Evolutionary conservation across 2,329 filamentous ascomycete species (phyloP).

Genomic region (Venturia asperata): DNA sequence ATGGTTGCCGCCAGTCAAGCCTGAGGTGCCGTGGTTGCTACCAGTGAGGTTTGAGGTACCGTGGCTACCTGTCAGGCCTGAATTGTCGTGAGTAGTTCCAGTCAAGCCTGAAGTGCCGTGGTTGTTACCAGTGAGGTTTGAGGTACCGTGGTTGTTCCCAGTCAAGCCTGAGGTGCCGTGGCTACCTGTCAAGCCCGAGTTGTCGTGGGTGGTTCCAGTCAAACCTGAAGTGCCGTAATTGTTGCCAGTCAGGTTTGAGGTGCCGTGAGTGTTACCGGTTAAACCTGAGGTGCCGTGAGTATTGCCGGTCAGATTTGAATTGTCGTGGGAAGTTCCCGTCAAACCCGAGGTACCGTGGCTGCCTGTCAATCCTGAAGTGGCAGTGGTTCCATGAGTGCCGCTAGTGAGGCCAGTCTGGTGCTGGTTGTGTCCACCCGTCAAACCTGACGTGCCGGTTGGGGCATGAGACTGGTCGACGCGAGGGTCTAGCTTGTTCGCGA

Average conservation of each 20-base stretch:
- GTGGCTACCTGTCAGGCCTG: slow-evolving; percentile 24
- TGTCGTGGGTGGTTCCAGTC: slow-evolving; percentile 25
- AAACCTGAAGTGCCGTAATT: slow-evolving; percentile 26
- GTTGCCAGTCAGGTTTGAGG: slow-evolving; percentile 21
- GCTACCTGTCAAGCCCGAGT: slow-evolving; percentile 22
- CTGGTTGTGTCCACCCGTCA: no score
- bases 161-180: background rate
- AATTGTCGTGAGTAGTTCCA: slow-evolving; percentile 16
- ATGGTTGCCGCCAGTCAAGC: background rate
- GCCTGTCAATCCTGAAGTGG: slow-evolving; percentile 23
- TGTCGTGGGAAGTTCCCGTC: slow-evolving; percentile 25
- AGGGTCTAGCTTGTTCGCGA: no score
- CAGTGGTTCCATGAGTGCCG: slow-evolving; percentile 18
- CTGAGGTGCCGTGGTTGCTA: slow-evolving; percentile 15
- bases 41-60: slow-evolving; percentile 21
- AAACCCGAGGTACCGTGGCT: slow-evolving; percentile 19
- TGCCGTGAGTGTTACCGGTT: slow-evolving; percentile 25
- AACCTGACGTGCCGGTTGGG: no score
- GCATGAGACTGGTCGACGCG: no score
- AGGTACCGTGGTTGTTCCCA: slow-evolving; percentile 13
- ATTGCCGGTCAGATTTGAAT: slow-evolving; percentile 21
- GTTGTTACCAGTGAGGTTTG: background rate
- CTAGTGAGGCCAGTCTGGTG: no score
- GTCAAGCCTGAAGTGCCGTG: slow-evolving; percentile 24
- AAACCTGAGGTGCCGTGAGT: slow-evolving; percentile 24